Evolutionary conservation across 371 early-diverging fungal species (phyloP).

Genomic region (Conidiobolus incongruus): DNA sequence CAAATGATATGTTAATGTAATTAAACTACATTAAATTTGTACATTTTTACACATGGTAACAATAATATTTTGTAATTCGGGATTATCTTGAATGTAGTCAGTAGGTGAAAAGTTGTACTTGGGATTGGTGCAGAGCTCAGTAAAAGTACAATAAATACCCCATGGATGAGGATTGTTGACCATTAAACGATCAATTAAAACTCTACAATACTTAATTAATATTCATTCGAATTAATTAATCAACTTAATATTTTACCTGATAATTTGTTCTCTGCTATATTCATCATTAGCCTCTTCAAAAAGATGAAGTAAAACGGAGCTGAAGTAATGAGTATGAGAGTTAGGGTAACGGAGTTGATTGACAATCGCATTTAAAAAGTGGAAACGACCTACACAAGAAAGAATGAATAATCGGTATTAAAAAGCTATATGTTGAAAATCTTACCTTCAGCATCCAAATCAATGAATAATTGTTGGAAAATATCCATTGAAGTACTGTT

Average conservation of each 20-base stretch:
- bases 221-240: too few species aligned
- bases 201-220: too few species aligned
- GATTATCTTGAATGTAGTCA: too few species aligned
- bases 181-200: slow-evolving; percentile 82
- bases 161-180: slow-evolving; percentile 95
- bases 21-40: too few species aligned
- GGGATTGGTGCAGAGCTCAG: slow-evolving; percentile 87
- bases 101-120: slow-evolving; percentile 17
- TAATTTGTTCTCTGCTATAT: slow-evolving; percentile 80
- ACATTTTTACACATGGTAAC: too few species aligned
- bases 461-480: slow-evolving; percentile 49
- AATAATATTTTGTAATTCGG: too few species aligned
- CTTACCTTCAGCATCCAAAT: slow-evolving; percentile 62
- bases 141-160: slow-evolving; percentile 89
- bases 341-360: slow-evolving; percentile 95
- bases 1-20: too few species aligned
- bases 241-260: too few species aligned
- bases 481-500: slow-evolving; percentile 65
- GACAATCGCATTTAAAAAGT: slow-evolving; percentile 75
- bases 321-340: slow-evolving; percentile 87
- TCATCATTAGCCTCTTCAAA: slow-evolving; percentile 70
- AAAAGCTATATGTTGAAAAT: background rate
- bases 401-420: background rate
- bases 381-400: slow-evolving; percentile 35
- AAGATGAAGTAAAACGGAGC: slow-evolving; percentile 58